Percentiles rank a stretch among this genome's conserved stretches.
Conservation (phyloP, 2,329 filamentous ascomycete species). For the Aureobasidium sp. region DNA sequence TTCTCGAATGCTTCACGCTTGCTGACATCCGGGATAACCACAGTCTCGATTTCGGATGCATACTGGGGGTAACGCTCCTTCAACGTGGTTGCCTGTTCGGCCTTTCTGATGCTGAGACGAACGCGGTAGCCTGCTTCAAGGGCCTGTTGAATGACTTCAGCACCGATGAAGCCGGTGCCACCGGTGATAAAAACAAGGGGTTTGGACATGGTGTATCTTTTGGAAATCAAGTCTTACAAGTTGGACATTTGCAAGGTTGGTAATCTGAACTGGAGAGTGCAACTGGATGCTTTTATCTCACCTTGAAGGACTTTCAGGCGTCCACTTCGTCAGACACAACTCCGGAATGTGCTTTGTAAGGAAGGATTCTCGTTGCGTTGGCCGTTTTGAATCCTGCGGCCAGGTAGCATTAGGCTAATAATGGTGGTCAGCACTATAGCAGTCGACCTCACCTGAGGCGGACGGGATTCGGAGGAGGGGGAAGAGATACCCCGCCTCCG, state of each 20-base stretch:
- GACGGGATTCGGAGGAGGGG: neutral
- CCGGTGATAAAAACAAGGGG: slow-evolving; percentile 22
- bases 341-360: neutral
- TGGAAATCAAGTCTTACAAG: neutral
- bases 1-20: slow-evolving; percentile 17
- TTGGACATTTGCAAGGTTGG: too few relatives aligned
- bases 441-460: neutral
- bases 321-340: neutral
- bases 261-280: too few relatives aligned
- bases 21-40: slow-evolving; percentile 19
- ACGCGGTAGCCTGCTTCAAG: slow-evolving; percentile 21
- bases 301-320: neutral
- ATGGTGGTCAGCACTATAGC: neutral
- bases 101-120: slow-evolving; percentile 18
- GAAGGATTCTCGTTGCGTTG: neutral
- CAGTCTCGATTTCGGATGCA: slow-evolving; percentile 17
- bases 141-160: slow-evolving; percentile 21
- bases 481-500: neutral
- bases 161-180: slow-evolving; percentile 27
- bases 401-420: neutral
- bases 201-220: neutral
- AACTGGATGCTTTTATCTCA: neutral
- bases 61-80: neutral
- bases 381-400: neutral
- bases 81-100: slow-evolving; percentile 15